Percentiles rank a stretch among this genome's conserved stretches.
phyloP scores from a whole-genome alignment of 2,329 filamentous ascomycete genomes.

The Pseudopyrenochaeta lycopersici region DNA sequence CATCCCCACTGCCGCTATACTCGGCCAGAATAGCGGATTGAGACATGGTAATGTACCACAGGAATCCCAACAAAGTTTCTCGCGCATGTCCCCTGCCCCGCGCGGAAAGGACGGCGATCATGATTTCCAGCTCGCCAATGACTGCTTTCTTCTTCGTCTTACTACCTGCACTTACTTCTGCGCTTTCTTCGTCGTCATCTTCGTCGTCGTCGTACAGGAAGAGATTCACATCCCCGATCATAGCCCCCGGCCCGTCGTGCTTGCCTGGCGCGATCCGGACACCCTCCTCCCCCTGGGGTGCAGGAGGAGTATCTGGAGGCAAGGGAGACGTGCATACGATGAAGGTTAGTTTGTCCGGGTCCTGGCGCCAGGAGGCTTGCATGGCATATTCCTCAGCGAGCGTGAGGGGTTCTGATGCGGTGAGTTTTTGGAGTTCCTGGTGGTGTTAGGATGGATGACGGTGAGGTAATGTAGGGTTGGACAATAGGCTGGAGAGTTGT shows the following conservation, averaged over 20 bases:
- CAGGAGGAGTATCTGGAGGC: background rate
- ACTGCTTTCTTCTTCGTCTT: slow-evolving; percentile 16
- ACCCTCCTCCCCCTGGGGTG: background rate
- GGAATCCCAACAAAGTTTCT: slow-evolving; percentile 71
- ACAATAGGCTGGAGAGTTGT: no score
- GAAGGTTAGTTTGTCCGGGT: slow-evolving; percentile 90
- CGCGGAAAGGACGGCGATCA: slow-evolving; percentile 72
- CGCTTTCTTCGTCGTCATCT: slow-evolving; percentile 22
- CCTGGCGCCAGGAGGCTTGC: slow-evolving; percentile 85
- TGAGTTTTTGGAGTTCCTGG: slow-evolving; percentile 76
- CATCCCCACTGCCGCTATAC: slow-evolving; percentile 50
- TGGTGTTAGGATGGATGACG: background rate
- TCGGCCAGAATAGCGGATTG: slow-evolving; percentile 65
- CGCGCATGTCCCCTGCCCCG: slow-evolving; percentile 72
- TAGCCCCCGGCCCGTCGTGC: slow-evolving; percentile 62
- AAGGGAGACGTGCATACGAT: slow-evolving; percentile 69
- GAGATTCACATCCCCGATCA: slow-evolving; percentile 66
- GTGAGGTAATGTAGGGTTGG: no score
- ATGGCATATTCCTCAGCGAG: slow-evolving; percentile 87
- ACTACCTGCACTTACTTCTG: no score
- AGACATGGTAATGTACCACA: slow-evolving; percentile 71
- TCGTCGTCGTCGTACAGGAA: slow-evolving; percentile 68
- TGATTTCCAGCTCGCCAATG: slow-evolving; percentile 83
- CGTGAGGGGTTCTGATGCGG: slow-evolving; percentile 84
- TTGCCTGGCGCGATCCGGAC: slow-evolving; percentile 16